phyloP scores from a whole-genome alignment of 257 asterid genomes.

The Nicotiana benthamiana region DNA sequence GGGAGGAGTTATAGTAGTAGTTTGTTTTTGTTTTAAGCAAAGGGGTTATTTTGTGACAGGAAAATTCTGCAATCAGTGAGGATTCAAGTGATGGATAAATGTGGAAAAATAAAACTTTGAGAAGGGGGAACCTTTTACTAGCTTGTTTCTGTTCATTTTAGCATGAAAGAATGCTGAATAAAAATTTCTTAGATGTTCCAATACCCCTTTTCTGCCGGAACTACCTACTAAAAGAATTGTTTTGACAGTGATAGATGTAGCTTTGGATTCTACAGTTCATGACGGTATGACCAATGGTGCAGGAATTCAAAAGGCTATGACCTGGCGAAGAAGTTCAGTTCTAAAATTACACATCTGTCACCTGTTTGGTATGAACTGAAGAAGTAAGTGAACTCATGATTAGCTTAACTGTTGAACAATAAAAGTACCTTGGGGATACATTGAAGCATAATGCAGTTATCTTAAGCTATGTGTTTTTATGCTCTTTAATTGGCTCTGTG shows the following conservation, averaged over 20 bases:
- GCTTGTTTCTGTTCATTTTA: not conserved
- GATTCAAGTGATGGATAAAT: not conserved
- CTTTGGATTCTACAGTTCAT: not conserved
- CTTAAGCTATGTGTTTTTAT: not conserved
- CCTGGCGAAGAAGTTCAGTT: slow-evolving; percentile 65
- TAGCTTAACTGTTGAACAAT: not conserved
- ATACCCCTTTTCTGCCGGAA: not conserved
- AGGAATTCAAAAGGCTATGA: slow-evolving; percentile 94
- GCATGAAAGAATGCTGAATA: not conserved
- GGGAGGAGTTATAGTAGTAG: not conserved
- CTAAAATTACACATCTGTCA: slow-evolving; percentile 80
- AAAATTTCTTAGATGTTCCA: not conserved
- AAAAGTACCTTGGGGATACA: not conserved
- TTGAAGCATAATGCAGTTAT: not conserved
- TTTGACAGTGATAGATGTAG: not conserved
- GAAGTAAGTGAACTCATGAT: slow-evolving; percentile 36
- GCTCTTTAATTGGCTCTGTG: not conserved
- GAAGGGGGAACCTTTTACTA: not conserved
- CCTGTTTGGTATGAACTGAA: slow-evolving; percentile 96
- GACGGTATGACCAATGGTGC: slow-evolving; percentile 20
- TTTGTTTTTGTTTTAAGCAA: not conserved
- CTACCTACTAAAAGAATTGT: slow-evolving; percentile 5
- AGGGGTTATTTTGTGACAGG: not conserved
- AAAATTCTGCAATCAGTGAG: not conserved
- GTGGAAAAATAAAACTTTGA: not conserved